Conservation (phyloP, 441 rosid genomes). For the Jatropha multifida region DNA sequence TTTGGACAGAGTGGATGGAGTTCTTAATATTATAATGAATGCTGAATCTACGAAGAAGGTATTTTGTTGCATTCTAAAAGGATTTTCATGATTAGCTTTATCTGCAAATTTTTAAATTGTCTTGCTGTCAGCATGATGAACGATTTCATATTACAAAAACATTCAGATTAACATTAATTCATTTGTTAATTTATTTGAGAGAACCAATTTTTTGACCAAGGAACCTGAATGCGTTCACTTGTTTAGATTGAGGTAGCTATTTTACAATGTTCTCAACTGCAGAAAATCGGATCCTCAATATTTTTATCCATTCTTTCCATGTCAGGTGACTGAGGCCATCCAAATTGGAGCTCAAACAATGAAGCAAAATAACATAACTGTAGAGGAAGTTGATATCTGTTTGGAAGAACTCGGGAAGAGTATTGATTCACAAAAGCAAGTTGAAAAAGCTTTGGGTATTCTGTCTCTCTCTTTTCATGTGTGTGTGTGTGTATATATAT, state of each 20-base stretch:
- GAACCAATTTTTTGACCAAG: neutral
- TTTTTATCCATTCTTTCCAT: slow-evolving; percentile 14
- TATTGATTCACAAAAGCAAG: slow-evolving; percentile 66
- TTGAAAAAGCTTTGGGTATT: slow-evolving; percentile 62
- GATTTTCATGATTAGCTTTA: slow-evolving; percentile 7
- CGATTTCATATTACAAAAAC: neutral
- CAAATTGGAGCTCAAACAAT: slow-evolving; percentile 73
- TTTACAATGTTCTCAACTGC: neutral
- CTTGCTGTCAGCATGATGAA: slow-evolving; percentile 1
- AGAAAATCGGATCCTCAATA: slow-evolving; percentile 5
- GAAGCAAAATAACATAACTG: slow-evolving; percentile 60
- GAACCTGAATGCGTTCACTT: neutral
- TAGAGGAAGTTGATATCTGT: slow-evolving; percentile 69
- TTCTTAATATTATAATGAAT: slow-evolving; percentile 50
- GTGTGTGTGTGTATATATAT: too few species aligned
- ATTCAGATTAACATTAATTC: neutral
- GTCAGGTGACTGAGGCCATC: slow-evolving; percentile 77
- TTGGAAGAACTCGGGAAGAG: slow-evolving; percentile 68
- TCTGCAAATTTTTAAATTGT: neutral
- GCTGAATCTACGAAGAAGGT: slow-evolving; percentile 80
- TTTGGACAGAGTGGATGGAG: slow-evolving; percentile 79
- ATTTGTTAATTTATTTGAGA: neutral
- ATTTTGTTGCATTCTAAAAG: slow-evolving; percentile 9
- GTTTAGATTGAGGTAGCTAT: neutral
- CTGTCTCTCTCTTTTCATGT: neutral